Evolutionary conservation across 2,329 filamentous ascomycete genomes (phyloP).

Genomic region (Ceratocystis cubensis): DNA sequence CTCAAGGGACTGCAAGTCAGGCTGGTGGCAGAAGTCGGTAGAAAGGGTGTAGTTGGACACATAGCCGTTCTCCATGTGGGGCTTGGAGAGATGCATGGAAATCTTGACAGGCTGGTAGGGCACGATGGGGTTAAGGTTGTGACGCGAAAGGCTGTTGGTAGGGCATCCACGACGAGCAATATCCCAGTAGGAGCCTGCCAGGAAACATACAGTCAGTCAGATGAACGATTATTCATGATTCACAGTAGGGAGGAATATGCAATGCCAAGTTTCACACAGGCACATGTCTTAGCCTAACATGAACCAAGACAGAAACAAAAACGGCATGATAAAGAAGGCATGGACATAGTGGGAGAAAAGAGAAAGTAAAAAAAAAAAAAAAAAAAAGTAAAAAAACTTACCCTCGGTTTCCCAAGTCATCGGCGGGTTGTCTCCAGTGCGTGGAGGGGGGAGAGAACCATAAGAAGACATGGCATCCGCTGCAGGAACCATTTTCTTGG

Average conservation of each 20-base stretch:
- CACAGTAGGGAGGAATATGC: background rate
- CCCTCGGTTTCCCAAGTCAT: slow-evolving; percentile 42
- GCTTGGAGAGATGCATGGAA: slow-evolving; percentile 34
- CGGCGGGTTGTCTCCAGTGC: slow-evolving; percentile 25
- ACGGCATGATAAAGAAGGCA: background rate
- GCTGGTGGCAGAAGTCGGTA: slow-evolving; percentile 52
- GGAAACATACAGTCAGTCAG: background rate
- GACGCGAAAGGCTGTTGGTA: slow-evolving; percentile 48
- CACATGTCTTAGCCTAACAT: background rate
- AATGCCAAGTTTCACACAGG: background rate
- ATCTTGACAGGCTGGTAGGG: slow-evolving; percentile 37
- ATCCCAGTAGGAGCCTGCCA: slow-evolving; percentile 42
- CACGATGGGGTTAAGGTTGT: slow-evolving; percentile 32
- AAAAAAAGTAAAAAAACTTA: slow-evolving; percentile 27
- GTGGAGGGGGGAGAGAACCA: slow-evolving; percentile 31
- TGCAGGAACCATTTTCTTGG: slow-evolving; percentile 33
- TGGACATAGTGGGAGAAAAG: background rate
- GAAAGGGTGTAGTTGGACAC: slow-evolving; percentile 50
- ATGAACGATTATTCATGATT: background rate
- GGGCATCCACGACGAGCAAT: slow-evolving; percentile 48
- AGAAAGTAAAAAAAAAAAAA: background rate
- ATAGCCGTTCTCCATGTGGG: slow-evolving; percentile 44
- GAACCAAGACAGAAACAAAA: background rate
- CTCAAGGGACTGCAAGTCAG: slow-evolving; percentile 49
- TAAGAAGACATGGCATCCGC: slow-evolving; percentile 36